A percentile compares a stretch with the other conserved stretches of the same genome.
Evolutionary conservation across 768 basidiomycete species (phyloP).

Genomic region (Calocybe indica): DNA sequence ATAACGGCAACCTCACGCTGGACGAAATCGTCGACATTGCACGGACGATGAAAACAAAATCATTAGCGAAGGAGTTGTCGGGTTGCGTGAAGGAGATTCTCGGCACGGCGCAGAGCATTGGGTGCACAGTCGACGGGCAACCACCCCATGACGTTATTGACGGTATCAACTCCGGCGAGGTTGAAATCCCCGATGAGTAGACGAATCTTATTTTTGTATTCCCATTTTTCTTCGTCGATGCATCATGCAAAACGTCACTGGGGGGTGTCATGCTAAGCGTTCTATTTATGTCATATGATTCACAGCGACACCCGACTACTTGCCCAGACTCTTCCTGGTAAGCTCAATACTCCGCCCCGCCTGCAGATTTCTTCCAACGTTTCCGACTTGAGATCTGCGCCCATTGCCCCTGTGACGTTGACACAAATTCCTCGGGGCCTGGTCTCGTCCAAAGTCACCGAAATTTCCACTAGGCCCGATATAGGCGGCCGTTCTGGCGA

Average conservation of each 20-base stretch:
- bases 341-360: constrained; percentile 63
- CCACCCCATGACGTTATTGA: constrained; percentile 93
- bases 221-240: neutral
- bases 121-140: constrained; percentile 93
- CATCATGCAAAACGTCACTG: neutral
- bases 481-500: constrained; percentile 62
- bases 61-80: constrained; percentile 85
- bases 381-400: constrained; percentile 44
- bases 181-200: constrained; percentile 86
- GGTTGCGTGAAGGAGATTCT: constrained; percentile 96
- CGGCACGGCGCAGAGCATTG: constrained; percentile 94
- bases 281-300: neutral
- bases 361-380: constrained; percentile 66
- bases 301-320: constrained; percentile 21
- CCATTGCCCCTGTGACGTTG: constrained; percentile 55
- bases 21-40: constrained; percentile 95
- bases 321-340: constrained; percentile 65
- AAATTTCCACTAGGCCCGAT: constrained; percentile 59
- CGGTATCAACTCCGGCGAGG: constrained; percentile 74
- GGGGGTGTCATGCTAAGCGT: neutral
- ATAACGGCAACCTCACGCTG: constrained; percentile 87
- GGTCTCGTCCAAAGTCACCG: constrained; percentile 54
- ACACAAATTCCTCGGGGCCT: constrained; percentile 50
- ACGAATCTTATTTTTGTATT: constrained; percentile 21
- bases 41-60: constrained; percentile 93